These are phyloP conservation scores for Parietaria judaica DNA, from an alignment of 306 rosid species.

Conservation along the genomic window DNA sequence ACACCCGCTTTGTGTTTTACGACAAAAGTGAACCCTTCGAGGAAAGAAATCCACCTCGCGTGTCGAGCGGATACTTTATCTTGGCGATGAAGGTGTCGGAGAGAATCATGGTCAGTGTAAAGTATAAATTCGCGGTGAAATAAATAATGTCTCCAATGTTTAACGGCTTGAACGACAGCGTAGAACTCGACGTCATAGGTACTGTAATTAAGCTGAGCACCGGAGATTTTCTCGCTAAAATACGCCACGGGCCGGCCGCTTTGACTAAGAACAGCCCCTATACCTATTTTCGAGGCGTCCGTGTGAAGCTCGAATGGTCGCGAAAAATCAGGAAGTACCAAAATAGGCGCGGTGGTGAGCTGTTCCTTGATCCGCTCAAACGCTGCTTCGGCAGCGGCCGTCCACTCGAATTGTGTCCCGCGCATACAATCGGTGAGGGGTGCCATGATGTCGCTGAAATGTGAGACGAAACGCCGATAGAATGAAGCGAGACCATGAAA, in stretches of 20 bases:
- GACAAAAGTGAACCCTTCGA: too few species aligned
- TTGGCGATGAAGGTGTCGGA: too few species aligned
- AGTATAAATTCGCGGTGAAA: neutral
- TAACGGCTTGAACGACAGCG: neutral
- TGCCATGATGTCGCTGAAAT: too few species aligned
- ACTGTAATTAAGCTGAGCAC: neutral
- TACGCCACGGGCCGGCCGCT: too few species aligned
- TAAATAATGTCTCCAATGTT: neutral
- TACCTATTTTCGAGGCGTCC: neutral
- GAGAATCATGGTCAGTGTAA: neutral
- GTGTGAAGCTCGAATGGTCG: neutral
- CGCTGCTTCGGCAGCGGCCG: too few species aligned
- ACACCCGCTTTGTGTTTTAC: too few species aligned
- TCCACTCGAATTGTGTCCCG: too few species aligned
- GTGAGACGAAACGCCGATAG: too few species aligned
- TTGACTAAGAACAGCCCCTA: neutral
- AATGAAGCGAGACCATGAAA: too few species aligned
- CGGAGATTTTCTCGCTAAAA: neutral
- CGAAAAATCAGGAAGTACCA: constrained; percentile 5
- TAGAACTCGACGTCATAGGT: constrained; percentile 4
- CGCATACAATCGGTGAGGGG: too few species aligned
- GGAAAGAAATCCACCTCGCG: too few species aligned
- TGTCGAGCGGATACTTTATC: too few species aligned
- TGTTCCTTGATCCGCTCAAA: constrained; percentile 1
- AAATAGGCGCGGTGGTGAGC: neutral